Conservation (phyloP, 148 eudicot species). For the Camellia sinensis region DNA sequence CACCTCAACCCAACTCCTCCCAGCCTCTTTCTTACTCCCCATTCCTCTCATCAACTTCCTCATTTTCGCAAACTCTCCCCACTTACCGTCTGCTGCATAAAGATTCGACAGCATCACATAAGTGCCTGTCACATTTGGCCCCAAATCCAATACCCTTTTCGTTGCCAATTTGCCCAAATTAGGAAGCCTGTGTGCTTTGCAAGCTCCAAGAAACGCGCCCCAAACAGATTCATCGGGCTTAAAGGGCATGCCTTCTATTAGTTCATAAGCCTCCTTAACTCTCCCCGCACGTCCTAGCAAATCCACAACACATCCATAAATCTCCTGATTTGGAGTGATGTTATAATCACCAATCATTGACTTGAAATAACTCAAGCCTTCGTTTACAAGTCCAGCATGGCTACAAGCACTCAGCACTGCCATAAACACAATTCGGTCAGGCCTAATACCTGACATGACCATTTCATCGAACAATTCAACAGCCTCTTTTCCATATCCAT, state of each 20-base stretch:
- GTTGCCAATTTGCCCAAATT: constrained; percentile 57
- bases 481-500: constrained; percentile 79
- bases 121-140: constrained; percentile 58
- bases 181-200: constrained; percentile 68
- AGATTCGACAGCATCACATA: constrained; percentile 62
- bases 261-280: constrained; percentile 73
- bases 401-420: constrained; percentile 86
- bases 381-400: constrained; percentile 85
- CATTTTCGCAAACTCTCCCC: constrained; percentile 67
- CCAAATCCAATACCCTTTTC: constrained; percentile 43
- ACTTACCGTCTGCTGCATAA: constrained; percentile 78
- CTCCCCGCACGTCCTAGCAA: constrained; percentile 86
- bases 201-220: constrained; percentile 89
- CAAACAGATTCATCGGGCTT: constrained; percentile 81
- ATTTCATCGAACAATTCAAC: constrained; percentile 59
- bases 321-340: constrained; percentile 62
- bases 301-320: constrained; percentile 85
- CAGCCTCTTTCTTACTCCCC: constrained; percentile 81
- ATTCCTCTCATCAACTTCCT: constrained; percentile 67
- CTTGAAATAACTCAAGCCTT: constrained; percentile 71
- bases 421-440: constrained; percentile 73
- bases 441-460: constrained; percentile 48
- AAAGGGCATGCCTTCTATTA: constrained; percentile 78
- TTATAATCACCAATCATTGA: constrained; percentile 55
- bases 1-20: constrained; percentile 83